Evolutionary conservation across 768 basidiomycete species (phyloP), one percentile per base, ranked within the genome.

Genomic region (Paxillus rubicundulus): DNA sequence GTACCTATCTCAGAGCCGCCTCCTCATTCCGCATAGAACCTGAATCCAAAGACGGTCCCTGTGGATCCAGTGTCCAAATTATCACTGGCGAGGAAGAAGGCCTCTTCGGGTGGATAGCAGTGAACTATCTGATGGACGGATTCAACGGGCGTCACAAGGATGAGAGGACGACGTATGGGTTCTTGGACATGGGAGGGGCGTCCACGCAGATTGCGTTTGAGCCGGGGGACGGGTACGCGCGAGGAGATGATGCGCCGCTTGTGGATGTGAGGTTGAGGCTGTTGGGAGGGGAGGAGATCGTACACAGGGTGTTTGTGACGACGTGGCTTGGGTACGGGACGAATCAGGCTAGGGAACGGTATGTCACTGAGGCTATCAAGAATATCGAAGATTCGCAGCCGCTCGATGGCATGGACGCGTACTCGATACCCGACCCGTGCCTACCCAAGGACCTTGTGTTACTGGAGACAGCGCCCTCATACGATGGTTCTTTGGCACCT

Each of bases 321-420:
- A 98, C 95, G 1, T 98, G 97, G 97, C 73, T 99, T 21, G 97
- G 97, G 10, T 99, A 96, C 66, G 97, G 97, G 12, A 98, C 97
- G 30, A 98, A 98, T 61, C 87, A 93, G 70, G 96, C 93, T n/a
- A 72, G 96, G 62, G 91, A 96, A 66, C 83, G 96, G 47, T 98
- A 98, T 70, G 82, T 95, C 32, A 84, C 87, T 9, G 73, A 82
- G 53, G 75, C 79, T 24, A 76, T 95, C 54, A 68, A 73, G 52
- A 75, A 81, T 20, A 82, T 81, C 70, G 82, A 87, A 57, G 60
- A 69, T 16, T 59, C 54, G 32, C 61, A 63, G 20, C 53, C 58
- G 41, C 43, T 59, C 30, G 60, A 61, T 7, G 55, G 57, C 1
- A 47, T 50, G 40, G 59, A 50, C 2, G 47, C 49, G 17, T 70